A percentile compares a stretch with the other conserved stretches of the same genome.
These are phyloP conservation scores for Paramecium pentaurelia DNA, from an alignment of 73 alveolate species.

Conservation along the genomic window DNA sequence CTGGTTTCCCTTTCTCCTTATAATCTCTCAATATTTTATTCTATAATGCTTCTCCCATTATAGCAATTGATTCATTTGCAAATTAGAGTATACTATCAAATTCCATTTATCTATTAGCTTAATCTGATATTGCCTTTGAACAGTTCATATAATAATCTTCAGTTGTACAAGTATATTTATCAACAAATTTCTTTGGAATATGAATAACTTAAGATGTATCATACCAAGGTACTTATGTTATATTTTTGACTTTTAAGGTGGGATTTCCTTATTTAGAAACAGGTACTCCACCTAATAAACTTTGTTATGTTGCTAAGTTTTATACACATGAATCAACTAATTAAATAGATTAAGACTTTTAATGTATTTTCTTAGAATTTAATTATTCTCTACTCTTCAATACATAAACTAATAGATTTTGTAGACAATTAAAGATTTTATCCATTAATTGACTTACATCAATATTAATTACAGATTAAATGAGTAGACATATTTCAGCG, in stretches of 20 bases:
- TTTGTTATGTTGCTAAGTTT: neutral
- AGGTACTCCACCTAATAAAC: neutral
- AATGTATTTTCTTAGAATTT: neutral
- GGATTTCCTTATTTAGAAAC: neutral
- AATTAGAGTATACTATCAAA: neutral
- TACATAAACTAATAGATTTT: neutral
- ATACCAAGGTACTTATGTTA: neutral
- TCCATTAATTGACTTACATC: neutral
- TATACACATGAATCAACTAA: neutral
- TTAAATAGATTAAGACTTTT: neutral
- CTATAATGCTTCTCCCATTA: slow-evolving; percentile 8
- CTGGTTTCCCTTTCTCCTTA: neutral
- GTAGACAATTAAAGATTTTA: neutral
- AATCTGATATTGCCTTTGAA: neutral
- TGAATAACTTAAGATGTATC: neutral
- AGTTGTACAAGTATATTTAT: neutral
- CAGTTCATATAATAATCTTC: neutral
- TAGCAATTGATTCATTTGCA: neutral
- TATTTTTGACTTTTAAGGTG: neutral
- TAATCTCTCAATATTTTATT: neutral
- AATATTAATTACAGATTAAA: neutral
- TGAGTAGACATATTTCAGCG: neutral
- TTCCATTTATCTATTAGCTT: neutral
- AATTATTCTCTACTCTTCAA: neutral
- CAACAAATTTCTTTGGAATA: neutral